phyloP scores from a whole-genome alignment of 257 asterid genomes.

The Nyctanthes arbortristis region DNA sequence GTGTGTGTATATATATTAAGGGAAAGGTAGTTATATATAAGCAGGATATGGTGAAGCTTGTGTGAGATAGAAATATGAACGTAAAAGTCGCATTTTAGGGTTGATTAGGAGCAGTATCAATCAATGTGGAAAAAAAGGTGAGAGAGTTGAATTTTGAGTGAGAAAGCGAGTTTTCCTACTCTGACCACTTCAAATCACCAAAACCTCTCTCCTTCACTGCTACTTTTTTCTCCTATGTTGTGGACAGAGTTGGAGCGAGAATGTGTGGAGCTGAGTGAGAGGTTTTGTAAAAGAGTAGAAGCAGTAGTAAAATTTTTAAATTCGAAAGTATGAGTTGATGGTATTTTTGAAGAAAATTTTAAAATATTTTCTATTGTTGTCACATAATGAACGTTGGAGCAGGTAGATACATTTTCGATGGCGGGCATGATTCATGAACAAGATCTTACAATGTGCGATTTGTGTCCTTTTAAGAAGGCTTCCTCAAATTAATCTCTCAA shows the following conservation, averaged over 20 bases:
- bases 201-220: not conserved
- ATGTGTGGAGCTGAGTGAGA: too few species aligned
- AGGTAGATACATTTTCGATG: too few species aligned
- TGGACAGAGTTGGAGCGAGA: not conserved
- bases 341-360: too few species aligned
- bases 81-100: slow-evolving; percentile 19
- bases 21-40: too few species aligned
- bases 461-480: not conserved
- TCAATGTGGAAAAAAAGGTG: slow-evolving; percentile 29
- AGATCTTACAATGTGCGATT: not conserved
- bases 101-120: not conserved
- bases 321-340: too few species aligned
- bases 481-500: not conserved
- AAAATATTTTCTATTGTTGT: too few species aligned
- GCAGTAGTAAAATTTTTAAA: too few species aligned
- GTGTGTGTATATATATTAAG: too few species aligned
- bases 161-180: slow-evolving; percentile 30
- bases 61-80: slow-evolving; percentile 23
- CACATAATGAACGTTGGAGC: too few species aligned
- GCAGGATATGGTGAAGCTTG: not conserved
- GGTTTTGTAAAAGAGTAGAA: too few species aligned
- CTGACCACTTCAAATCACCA: not conserved
- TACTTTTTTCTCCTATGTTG: too few species aligned
- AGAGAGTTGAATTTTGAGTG: slow-evolving; percentile 39
- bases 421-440: too few species aligned